Percentiles rank a stretch among this genome's conserved stretches.
Conservation (phyloP, 306 rosid genomes). For the Citrullus colocynthis region DNA sequence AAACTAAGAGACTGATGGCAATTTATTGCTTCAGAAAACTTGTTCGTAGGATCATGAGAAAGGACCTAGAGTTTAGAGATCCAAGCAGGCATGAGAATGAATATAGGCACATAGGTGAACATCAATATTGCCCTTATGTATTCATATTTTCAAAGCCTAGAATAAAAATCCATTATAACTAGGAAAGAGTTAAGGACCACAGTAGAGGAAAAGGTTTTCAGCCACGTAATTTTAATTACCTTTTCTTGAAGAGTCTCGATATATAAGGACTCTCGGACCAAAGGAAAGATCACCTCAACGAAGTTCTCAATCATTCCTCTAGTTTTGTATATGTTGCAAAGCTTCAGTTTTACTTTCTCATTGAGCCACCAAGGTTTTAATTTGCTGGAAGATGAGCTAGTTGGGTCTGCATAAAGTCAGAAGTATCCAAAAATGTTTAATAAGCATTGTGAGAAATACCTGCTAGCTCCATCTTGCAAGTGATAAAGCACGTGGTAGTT, state of each 20-base stretch:
- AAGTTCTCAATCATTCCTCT: conserved; percentile 33
- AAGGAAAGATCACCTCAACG: conserved; percentile 27
- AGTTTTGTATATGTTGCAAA: conserved; percentile 27
- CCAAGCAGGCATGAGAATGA: no score
- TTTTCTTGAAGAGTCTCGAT: conserved; percentile 26
- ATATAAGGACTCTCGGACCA: conserved; percentile 29
- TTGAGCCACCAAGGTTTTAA: conserved; percentile 68
- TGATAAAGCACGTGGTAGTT: conserved; percentile 11
- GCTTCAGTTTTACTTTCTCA: conserved; percentile 36
- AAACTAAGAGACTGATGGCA: no score
- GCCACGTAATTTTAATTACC: conserved; percentile 9
- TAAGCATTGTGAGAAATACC: background rate
- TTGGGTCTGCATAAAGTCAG: conserved; percentile 30
- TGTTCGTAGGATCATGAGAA: no score
- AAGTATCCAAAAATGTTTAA: background rate
- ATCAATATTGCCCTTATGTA: no score
- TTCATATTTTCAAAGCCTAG: no score
- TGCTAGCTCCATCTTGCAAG: conserved; percentile 2
- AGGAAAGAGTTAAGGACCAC: no score
- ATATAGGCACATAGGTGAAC: no score
- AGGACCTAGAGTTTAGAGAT: no score
- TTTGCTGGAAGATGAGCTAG: conserved; percentile 34
- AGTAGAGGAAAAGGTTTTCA: no score
- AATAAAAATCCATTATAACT: no score
- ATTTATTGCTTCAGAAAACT: no score